Evolutionary conservation across 306 rosid species (phyloP).

Genomic region (Acacia confusa): DNA sequence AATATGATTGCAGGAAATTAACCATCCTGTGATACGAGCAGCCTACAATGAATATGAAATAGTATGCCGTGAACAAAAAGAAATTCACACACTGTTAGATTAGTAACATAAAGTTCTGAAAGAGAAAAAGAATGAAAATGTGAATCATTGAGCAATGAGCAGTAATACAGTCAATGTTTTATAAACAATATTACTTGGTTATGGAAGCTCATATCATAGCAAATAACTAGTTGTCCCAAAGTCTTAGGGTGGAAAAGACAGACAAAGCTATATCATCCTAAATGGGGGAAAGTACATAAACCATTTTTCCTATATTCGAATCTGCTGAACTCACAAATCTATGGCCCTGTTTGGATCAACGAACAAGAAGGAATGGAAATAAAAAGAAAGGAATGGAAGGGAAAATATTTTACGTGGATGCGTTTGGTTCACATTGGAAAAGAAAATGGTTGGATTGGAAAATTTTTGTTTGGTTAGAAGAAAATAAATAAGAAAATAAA

Average conservation of each 20-base stretch:
- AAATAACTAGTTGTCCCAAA: not conserved
- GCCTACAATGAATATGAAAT: not conserved
- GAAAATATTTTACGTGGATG: too few species aligned
- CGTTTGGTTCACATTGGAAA: too few species aligned
- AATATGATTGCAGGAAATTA: constrained; percentile 21
- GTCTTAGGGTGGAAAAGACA: not conserved
- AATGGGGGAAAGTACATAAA: too few species aligned
- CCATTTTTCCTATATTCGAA: too few species aligned
- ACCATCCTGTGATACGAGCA: constrained; percentile 12
- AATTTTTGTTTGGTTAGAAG: too few species aligned
- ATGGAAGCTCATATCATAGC: not conserved
- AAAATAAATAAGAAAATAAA: too few species aligned
- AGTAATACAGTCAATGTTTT: not conserved
- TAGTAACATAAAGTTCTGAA: not conserved
- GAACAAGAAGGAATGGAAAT: too few species aligned
- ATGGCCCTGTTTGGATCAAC: too few species aligned
- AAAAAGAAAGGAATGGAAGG: too few species aligned
- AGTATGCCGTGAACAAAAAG: too few species aligned
- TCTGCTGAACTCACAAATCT: not conserved
- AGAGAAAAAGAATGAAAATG: constrained; percentile 15
- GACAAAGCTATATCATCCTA: not conserved
- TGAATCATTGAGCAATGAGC: constrained; percentile 9
- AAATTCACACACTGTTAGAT: not conserved
- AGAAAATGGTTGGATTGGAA: too few species aligned
- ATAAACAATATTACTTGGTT: not conserved